Percentiles rank a stretch among this genome's conserved stretches.
These are phyloP conservation scores for Cubamyces lactineus DNA, from an alignment of 768 basidiomycete genomes.

Conservation along the genomic window DNA sequence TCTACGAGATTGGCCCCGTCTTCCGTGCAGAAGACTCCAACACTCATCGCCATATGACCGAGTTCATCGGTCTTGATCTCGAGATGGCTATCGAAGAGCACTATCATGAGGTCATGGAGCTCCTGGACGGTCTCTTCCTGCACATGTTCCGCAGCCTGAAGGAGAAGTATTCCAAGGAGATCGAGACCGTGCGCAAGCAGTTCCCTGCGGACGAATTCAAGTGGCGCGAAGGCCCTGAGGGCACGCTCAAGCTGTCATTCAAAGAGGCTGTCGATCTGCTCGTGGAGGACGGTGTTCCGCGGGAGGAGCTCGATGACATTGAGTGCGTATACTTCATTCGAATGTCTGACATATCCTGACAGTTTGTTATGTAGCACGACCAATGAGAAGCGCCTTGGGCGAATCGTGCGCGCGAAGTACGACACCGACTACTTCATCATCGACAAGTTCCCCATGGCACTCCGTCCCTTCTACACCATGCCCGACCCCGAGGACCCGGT, in stretches of 20 bases:
- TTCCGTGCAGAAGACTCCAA: conserved; percentile 98
- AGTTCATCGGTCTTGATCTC: conserved; percentile 98
- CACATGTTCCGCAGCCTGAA: conserved; percentile 84
- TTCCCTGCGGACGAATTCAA: conserved; percentile 97
- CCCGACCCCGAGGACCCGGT: conserved; percentile 91
- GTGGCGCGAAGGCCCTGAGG: conserved; percentile 88
- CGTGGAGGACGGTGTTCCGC: conserved; percentile 80
- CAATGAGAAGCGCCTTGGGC: conserved; percentile 92
- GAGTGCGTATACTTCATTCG: conserved; percentile 51
- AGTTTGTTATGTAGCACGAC: conserved; percentile 66
- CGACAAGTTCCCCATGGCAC: conserved; percentile 96
- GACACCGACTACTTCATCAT: conserved; percentile 99
- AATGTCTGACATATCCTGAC: not conserved
- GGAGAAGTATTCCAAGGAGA: conserved; percentile 78
- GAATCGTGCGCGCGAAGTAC: conserved; percentile 89
- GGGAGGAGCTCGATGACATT: conserved; percentile 86
- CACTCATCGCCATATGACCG: conserved; percentile 97
- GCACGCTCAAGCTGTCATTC: conserved; percentile 85
- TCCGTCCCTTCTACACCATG: conserved; percentile 99
- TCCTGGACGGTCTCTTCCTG: conserved; percentile 86
- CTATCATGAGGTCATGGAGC: conserved; percentile 96
- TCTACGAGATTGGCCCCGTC: conserved; percentile 96
- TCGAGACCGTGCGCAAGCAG: conserved; percentile 78
- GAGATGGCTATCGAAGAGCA: conserved; percentile 99
- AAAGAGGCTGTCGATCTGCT: conserved; percentile 87